Evolutionary conservation across 2,329 filamentous ascomycete genomes (phyloP).

Genomic region (Sarocladium oryzae): DNA sequence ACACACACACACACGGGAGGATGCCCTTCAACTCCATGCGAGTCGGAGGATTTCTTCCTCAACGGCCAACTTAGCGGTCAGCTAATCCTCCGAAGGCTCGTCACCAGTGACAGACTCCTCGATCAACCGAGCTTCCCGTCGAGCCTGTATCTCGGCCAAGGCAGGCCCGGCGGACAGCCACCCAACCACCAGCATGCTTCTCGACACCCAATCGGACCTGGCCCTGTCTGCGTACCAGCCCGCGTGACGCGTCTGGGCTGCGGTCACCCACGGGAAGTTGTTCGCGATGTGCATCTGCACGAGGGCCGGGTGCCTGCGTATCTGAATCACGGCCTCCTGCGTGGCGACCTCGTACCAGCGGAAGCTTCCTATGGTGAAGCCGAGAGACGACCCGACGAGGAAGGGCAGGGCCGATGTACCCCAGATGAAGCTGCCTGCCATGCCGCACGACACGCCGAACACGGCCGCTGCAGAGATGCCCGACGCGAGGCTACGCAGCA

Average conservation of each 20-base stretch:
- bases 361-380: slow-evolving; percentile 16
- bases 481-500: slow-evolving; percentile 19
- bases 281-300: slow-evolving; percentile 16
- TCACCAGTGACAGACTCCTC: not conserved
- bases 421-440: slow-evolving; percentile 16
- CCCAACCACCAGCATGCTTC: slow-evolving; percentile 16
- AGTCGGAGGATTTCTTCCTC: no score
- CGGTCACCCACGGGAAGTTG: slow-evolving; percentile 17
- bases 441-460: slow-evolving; percentile 12
- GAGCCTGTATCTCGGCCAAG: slow-evolving; percentile 15
- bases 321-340: slow-evolving; percentile 15
- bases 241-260: slow-evolving; percentile 9
- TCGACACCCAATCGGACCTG: slow-evolving; percentile 14
- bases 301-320: slow-evolving; percentile 16
- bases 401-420: slow-evolving; percentile 18
- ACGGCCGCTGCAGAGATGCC: slow-evolving; percentile 15
- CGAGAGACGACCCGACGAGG: slow-evolving; percentile 15
- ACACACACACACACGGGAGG: no score
- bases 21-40: no score
- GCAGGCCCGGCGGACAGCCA: slow-evolving; percentile 19
- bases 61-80: no score
- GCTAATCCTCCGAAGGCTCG: not conserved
- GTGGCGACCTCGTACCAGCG: slow-evolving; percentile 15
- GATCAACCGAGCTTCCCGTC: not conserved
- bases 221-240: slow-evolving; percentile 11